phyloP scores from a whole-genome alignment of 1,284 basidiomycete species.

The Entoloma clypeatum region DNA sequence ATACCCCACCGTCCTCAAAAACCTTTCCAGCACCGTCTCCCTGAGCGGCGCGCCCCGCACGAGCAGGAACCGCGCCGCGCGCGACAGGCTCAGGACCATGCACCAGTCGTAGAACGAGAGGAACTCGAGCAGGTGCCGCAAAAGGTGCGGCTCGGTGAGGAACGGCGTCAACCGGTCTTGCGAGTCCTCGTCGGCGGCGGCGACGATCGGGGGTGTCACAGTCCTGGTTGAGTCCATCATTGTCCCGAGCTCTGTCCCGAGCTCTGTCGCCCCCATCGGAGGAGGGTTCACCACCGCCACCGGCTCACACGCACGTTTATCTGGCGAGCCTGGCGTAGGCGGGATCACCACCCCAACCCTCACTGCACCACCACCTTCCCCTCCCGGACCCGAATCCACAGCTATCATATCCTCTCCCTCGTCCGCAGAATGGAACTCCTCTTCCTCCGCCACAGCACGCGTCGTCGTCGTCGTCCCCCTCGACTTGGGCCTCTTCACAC shows the following conservation, averaged over 20 bases:
- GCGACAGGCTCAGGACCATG: conserved; percentile 49
- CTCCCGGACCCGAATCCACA: conserved; percentile 12
- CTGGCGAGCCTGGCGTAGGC: conserved; percentile 17
- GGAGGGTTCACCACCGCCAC: background rate
- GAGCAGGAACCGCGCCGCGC: conserved; percentile 46
- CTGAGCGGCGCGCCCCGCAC: conserved; percentile 47
- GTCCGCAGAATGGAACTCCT: conserved; percentile 10
- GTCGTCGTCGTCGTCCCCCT: conserved; percentile 4
- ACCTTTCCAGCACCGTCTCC: conserved; percentile 65
- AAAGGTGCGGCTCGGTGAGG: conserved; percentile 45
- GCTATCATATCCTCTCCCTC: too few species aligned
- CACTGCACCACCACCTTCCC: conserved; percentile 4
- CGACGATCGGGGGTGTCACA: conserved; percentile 29
- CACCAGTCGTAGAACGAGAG: conserved; percentile 69
- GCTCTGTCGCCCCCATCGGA: conserved; percentile 26
- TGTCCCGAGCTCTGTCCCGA: conserved; percentile 31
- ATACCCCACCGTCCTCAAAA: conserved; percentile 67
- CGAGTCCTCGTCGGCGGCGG: conserved; percentile 25
- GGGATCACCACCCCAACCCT: conserved; percentile 16
- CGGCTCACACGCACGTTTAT: background rate
- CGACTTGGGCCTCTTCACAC: conserved; percentile 3
- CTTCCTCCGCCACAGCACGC: conserved; percentile 5
- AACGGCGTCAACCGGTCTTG: conserved; percentile 42
- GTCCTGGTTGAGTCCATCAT: too few species aligned
- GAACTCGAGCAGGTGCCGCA: conserved; percentile 50